Evolutionary conservation across 306 rosid genomes (phyloP), one percentile per base, ranked within the genome.

Genomic region (Vigna nakashimae): DNA sequence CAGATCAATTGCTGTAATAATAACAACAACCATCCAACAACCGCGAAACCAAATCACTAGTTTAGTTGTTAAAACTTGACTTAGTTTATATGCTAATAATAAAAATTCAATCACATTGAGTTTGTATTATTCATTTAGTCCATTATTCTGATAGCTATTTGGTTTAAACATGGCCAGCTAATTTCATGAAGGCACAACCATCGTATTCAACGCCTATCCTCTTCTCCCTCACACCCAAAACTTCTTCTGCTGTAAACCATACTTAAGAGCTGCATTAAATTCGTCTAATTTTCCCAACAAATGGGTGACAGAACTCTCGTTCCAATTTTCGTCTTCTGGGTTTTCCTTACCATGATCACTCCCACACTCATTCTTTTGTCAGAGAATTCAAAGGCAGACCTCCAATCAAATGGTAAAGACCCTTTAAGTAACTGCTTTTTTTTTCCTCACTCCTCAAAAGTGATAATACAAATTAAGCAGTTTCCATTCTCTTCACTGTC

Each of bases 21-120:
- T 80, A 90, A 89, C 93, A 85, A 91, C 94, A 85, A 91, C 94
- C 83, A 36, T 84, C 89, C 91, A 89, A 88, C 96, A 79, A 92
- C 96, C 81, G 69, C 70, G 52, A 87, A 83, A 79, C 73, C 86
- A 78, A 87, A 71, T 78, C 88, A 38, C 81, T 42, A 15, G 77
- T 80, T 79, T 75, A 73, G 82, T 84, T 86, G 82, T 81, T 76
- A 40, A 75, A 40, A 18, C 75, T 81, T 86, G 93, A 90, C 95
- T 73, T 48, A 62, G 28, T 77, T 48, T 55, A 64, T 55, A 64
- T 63, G 80, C 65, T 51, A 69, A 70, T 42, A 62, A 16, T 62
- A 28, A 43, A 34, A 71, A n/a, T 34, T 16, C 60, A 36, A 69
- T 51, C 49, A 52, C 67, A 65, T 59, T 36, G 84, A 30, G 72